Evolutionary conservation across 768 basidiomycete genomes (phyloP).

Genomic region (Suillus lakei): DNA sequence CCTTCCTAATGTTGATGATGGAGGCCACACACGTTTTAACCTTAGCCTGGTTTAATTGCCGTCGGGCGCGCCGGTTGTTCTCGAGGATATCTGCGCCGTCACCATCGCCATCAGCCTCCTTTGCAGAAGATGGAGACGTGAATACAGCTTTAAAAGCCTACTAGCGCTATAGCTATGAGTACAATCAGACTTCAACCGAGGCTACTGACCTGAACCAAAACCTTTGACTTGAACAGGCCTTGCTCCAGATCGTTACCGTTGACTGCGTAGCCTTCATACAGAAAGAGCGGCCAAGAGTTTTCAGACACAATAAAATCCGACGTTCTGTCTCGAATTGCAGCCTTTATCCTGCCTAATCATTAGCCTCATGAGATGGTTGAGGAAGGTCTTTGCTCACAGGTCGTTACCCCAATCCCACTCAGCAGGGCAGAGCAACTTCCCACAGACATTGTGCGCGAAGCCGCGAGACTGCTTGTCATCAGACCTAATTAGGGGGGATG

Average conservation of each 20-base stretch:
- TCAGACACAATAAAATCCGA: slow-evolving; percentile 15
- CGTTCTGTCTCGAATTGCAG: slow-evolving; percentile 11
- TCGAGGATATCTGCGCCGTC: slow-evolving; percentile 3
- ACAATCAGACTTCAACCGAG: not conserved
- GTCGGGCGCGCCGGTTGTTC: not conserved
- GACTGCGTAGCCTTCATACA: slow-evolving; percentile 11
- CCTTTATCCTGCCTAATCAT: not conserved
- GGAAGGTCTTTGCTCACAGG: not conserved
- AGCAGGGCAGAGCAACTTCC: not conserved
- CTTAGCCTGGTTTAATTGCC: not conserved
- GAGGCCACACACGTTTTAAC: slow-evolving; percentile 9
- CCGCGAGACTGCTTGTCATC: not conserved
- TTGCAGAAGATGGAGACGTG: slow-evolving; percentile 18
- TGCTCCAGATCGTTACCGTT: slow-evolving; percentile 9
- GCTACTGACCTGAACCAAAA: slow-evolving; percentile 18
- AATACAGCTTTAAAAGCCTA: slow-evolving; percentile 20
- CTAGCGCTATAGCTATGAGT: not conserved
- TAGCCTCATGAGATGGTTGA: not conserved
- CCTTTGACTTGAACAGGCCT: slow-evolving; percentile 17
- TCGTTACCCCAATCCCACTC: not conserved
- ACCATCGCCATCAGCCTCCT: not conserved
- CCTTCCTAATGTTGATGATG: no score
- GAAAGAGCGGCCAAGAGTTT: slow-evolving; percentile 18
- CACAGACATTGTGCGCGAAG: not conserved
- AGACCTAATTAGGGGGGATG: not conserved